phyloP scores from a whole-genome alignment of 2,329 filamentous ascomycete species.

The Monascus ruber region DNA sequence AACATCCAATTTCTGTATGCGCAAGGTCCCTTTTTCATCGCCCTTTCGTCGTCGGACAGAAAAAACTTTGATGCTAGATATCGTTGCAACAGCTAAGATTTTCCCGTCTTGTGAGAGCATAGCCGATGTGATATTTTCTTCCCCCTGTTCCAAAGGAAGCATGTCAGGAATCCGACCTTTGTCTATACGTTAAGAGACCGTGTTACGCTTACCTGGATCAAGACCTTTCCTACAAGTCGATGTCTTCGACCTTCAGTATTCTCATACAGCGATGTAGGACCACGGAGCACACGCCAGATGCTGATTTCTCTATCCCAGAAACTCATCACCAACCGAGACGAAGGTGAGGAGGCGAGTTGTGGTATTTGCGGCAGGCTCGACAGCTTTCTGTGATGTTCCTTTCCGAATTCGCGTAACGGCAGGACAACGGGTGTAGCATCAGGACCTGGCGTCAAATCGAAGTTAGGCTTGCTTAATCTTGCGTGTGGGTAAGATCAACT shows the following conservation, averaged over 20 bases:
- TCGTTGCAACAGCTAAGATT: constrained; percentile 65
- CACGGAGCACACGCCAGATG: constrained; percentile 57
- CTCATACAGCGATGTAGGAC: constrained; percentile 37
- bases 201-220: constrained; percentile 34
- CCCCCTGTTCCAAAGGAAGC: constrained; percentile 39
- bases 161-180: not conserved
- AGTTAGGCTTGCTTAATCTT: constrained; percentile 18
- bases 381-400: constrained; percentile 70
- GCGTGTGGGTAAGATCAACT: not conserved
- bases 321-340: constrained; percentile 65
- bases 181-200: too few species aligned
- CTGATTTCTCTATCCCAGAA: constrained; percentile 88
- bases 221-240: constrained; percentile 54
- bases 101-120: constrained; percentile 60
- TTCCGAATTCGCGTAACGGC: constrained; percentile 64
- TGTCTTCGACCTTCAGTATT: constrained; percentile 26
- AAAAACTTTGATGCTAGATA: constrained; percentile 66
- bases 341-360: constrained; percentile 60
- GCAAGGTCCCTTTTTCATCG: constrained; percentile 48
- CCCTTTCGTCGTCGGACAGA: constrained; percentile 46
- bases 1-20: constrained; percentile 58
- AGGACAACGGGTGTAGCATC: constrained; percentile 75
- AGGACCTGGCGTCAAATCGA: constrained; percentile 46
- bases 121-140: constrained; percentile 71
- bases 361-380: constrained; percentile 73